Base-by-base conservation (phyloP, 2,329 filamentous ascomycete species). In the Hypomyces perniciosus region DNA sequence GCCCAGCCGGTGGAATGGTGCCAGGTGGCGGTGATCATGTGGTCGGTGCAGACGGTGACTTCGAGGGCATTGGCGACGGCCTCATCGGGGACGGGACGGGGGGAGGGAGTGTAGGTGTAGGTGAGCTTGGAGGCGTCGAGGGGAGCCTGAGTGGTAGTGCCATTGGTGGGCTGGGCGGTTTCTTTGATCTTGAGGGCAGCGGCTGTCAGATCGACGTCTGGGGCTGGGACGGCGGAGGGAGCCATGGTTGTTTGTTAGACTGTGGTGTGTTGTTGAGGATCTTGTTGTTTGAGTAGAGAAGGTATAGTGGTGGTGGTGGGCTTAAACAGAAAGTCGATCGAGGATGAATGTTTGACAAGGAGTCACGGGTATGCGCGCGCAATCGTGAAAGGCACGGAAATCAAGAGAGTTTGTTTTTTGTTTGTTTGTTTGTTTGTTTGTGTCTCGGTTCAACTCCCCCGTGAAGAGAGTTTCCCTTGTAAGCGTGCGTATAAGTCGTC, bases 1-100 rank as follows among this genome's bases (percentile, higher is more conserved):
- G 78, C 76, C 90, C 90, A 95, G 60, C 90, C 90, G 20, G 70
- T 64, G 40, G 72, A 65, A 26, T 68, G 70, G 33, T 76, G 82
- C 89, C 90, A 95, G 48, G 73, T 71, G 20, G 76, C 85, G 46
- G 83, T 85, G 61, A 93, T 76, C 90, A 96, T 95, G 76, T 96
- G 91, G 75, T 96, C 90, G 56, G 88, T 90, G 75, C 78, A 80
- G 64, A 82, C 71, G 56, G 77, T 80, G 65, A 78, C 75, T 54
- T 62, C 57, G 57, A 73, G 76, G 46, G 74, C 51, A 57, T 70
- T 71, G 59, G 76, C 76, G 37, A 61, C 59, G 54, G 68, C 76
- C 54, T 77, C 72, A 47, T 74, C 69, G 46, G 79, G 80, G 44
- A 83, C 79, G 45, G 69, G 56, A 54, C 77, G 78, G 1, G 77